A percentile compares a stretch with the other conserved stretches of the same genome.
Evolutionary conservation across 371 early-diverging fungal species (phyloP).

Genomic region (Mucor mucedo): DNA sequence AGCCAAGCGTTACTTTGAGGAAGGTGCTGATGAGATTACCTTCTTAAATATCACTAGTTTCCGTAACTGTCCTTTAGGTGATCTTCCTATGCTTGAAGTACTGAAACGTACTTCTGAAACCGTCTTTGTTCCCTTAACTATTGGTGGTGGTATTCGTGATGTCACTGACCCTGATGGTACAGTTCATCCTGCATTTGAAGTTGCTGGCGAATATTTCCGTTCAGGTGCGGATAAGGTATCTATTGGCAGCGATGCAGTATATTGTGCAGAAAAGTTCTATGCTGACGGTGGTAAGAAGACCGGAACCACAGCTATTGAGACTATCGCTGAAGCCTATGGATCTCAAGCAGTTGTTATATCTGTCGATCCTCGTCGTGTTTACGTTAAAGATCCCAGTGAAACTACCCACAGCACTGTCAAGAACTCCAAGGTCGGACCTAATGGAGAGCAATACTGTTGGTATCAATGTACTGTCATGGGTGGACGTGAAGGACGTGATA

Average conservation of each 20-base stretch:
- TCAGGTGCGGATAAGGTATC: constrained; percentile 98
- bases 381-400: constrained; percentile 80
- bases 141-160: constrained; percentile 98
- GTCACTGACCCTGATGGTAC: constrained; percentile 83
- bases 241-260: constrained; percentile 98
- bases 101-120: constrained; percentile 84
- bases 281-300: constrained; percentile 55
- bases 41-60: constrained; percentile 98
- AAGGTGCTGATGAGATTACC: constrained; percentile 97
- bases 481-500: constrained; percentile 92
- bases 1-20: constrained; percentile 88
- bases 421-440: constrained; percentile 80
- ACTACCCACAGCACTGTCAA: constrained; percentile 79
- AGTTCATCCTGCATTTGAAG: constrained; percentile 85
- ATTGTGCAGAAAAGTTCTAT: constrained; percentile 86
- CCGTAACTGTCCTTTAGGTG: constrained; percentile 87
- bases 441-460: constrained; percentile 95
- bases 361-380: constrained; percentile 94
- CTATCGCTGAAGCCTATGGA: constrained; percentile 92
- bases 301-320: constrained; percentile 86
- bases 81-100: constrained; percentile 95
- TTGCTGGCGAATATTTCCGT: constrained; percentile 97
- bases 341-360: constrained; percentile 98
- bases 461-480: constrained; percentile 98
- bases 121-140: constrained; percentile 96